Evolutionary conservation across 2,329 filamentous ascomycete species (phyloP), one percentile per base, ranked within the genome.

Genomic region (Penicillium fuscoglaucum): DNA sequence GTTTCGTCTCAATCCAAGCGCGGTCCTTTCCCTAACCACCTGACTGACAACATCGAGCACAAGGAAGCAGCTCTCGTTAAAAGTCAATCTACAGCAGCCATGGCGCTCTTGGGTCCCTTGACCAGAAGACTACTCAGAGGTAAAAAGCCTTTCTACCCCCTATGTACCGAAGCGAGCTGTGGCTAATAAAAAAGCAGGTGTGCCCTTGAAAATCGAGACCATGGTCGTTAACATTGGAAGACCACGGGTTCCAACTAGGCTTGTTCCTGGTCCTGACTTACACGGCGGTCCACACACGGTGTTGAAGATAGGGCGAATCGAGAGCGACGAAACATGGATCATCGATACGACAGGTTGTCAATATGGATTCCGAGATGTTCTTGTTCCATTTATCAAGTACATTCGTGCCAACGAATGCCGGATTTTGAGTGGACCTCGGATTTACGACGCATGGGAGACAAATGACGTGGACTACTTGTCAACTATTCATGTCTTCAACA

Each of bases 41-140:
- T 47, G 21, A 47, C 41, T 5, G 17, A 28, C 17, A 47, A 39
- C 13, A 10, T 35, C 31, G 21, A 21, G 7, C 41, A 54, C 24
- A 54, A 47, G 31, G 21, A 37, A 17, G 51, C 41, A n/a, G 51
- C 41, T 31, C 43, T 54, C 8, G 6, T 47, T 6, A 28, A 54
- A 9, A 29, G 33, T n/a, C 51, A 54, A 35, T 47, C 29, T 6
- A 54, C 41, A 29, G 33, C 51, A 39, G 51, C 41, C 35, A 44
- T 26, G 12, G 10, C 29, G 3, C 41, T 53, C 21, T 47, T 53
- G 7, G 51, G 41, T 9, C 51, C 51, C 8, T 35, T 53, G 7
- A 47, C 51, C 19, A 53, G 51, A 28, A 53, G 15, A 17, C n/a
- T 53, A 4, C 51, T 53, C 17, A 1, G 33, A 29, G 51, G 51